Evolutionary conservation across 805 yeast genomes (phyloP), one percentile per base, ranked within the genome.

Genomic region (Saccharomycopsis lassenensis): DNA sequence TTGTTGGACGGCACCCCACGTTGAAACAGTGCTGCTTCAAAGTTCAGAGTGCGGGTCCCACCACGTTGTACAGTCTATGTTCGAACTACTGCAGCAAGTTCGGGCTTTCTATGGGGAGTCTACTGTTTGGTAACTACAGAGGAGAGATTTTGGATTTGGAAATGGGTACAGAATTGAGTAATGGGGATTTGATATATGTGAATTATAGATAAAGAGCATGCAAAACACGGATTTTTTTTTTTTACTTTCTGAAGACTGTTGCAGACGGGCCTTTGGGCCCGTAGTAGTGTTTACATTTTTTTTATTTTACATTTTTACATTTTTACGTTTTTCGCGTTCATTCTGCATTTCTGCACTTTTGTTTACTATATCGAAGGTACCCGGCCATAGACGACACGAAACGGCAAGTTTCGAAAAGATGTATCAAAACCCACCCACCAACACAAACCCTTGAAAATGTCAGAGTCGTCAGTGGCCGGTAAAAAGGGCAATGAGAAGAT

Each of bases 21-120:
- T 18, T 43, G n/a, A 32, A 24, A 11, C 46, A 41, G 14, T 43
- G 44, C 24, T 24, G 25, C 11, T 43, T 43, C 36, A 37, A 37
- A 23, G 33, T 43, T 20, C 23, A 28, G 11, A 26, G 25, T 7
- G n/a, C 27, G n/a, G 24, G 19, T 8, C 22, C 24, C 8, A 20
- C 19, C 4, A 11, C 37, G 6, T 31, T 43, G 12, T 20, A 29
- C 14, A 37, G 37, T 23, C 23, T 24, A 10, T 43, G 44, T 18
- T 11, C 12, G 10, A 36, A 32, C n/a, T 43, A 43, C 20, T 30
- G 39, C 17, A 20, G 15, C 4, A 43, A 41, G 29, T 33, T 21
- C 18, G 37, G 42, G 1, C 25, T 34, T 11, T 23, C 21, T 24
- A 10, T 34, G 7, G 18, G 21, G 3, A 17, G 19, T 6, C 24